Evolutionary conservation across 2,329 filamentous ascomycete genomes (phyloP).

Genomic region (Lanzia echinophila): DNA sequence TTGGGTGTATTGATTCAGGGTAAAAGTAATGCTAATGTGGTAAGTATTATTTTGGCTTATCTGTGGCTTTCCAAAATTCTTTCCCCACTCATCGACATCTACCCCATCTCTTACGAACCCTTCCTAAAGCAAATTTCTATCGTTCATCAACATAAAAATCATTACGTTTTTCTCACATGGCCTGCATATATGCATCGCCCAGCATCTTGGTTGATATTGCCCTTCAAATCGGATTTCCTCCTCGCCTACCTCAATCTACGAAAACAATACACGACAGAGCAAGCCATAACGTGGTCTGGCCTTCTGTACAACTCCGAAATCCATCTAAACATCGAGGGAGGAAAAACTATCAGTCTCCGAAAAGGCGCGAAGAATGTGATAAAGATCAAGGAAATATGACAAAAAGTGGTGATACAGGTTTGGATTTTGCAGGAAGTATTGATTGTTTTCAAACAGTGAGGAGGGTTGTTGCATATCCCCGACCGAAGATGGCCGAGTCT

Average conservation of each 20-base stretch:
- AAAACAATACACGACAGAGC: not conserved
- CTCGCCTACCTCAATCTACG: constrained; percentile 2
- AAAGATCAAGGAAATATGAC: constrained; percentile 1
- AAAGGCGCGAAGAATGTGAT: not conserved
- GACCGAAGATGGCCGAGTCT: constrained; percentile 10
- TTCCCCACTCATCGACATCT: not conserved
- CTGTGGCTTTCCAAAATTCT: not conserved
- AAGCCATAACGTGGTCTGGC: constrained; percentile 2
- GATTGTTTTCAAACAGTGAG: constrained; percentile 7
- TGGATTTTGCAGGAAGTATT: constrained; percentile 5
- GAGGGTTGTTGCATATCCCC: constrained; percentile 7
- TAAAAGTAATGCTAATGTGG: not conserved
- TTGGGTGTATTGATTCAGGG: not conserved
- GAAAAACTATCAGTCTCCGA: not conserved
- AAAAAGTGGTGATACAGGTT: not conserved
- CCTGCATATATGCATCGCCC: not conserved
- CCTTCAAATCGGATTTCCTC: not conserved
- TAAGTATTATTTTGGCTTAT: constrained; percentile 10
- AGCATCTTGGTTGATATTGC: constrained; percentile 3
- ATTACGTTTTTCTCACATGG: not conserved
- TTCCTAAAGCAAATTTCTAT: not conserved
- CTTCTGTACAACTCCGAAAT: not conserved
- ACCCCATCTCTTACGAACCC: not conserved
- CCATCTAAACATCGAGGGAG: not conserved
- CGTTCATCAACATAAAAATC: constrained; percentile 3